Conservation (phyloP, 192 early-diverging fungal genomes). For the Backusella tuberculispora region DNA sequence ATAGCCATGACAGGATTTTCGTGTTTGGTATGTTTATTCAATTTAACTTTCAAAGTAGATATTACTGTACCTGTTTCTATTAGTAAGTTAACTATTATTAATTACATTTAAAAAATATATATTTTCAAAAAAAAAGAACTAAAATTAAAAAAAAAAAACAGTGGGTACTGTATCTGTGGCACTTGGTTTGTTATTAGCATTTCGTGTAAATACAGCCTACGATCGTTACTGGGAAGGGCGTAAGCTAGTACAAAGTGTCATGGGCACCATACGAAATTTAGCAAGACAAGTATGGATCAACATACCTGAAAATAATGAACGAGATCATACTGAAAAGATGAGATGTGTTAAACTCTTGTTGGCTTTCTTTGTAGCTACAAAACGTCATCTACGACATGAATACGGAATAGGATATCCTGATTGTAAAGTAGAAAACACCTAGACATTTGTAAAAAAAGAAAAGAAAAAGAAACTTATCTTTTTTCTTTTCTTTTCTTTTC, state of each 20-base stretch:
- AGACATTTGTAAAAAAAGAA: too few relatives aligned
- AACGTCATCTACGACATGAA: constrained; percentile 68
- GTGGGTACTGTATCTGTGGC: constrained; percentile 58
- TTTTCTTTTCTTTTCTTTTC: too few relatives aligned
- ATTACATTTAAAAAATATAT: too few relatives aligned
- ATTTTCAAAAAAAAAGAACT: neutral
- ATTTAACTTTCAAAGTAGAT: constrained; percentile 9
- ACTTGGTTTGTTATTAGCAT: constrained; percentile 74
- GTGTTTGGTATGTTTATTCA: constrained; percentile 18
- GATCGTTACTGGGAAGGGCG: constrained; percentile 83
- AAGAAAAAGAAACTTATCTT: too few relatives aligned
- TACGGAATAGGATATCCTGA: constrained; percentile 59
- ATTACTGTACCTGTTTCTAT: constrained; percentile 29
- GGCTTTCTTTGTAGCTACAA: constrained; percentile 59
- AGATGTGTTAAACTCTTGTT: constrained; percentile 53
- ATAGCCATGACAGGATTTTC: constrained; percentile 24
- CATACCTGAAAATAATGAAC: constrained; percentile 49
- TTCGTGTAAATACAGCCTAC: constrained; percentile 81
- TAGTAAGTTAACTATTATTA: constrained; percentile 14
- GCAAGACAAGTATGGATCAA: constrained; percentile 72
- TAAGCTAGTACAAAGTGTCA: constrained; percentile 61
- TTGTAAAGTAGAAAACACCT: constrained; percentile 35
- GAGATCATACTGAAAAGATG: constrained; percentile 58
- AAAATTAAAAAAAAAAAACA: neutral
- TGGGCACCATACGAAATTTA: constrained; percentile 69